phyloP scores from a whole-genome alignment of 495 filamentous ascomycete species.

The Aspergillus ellipticus region DNA sequence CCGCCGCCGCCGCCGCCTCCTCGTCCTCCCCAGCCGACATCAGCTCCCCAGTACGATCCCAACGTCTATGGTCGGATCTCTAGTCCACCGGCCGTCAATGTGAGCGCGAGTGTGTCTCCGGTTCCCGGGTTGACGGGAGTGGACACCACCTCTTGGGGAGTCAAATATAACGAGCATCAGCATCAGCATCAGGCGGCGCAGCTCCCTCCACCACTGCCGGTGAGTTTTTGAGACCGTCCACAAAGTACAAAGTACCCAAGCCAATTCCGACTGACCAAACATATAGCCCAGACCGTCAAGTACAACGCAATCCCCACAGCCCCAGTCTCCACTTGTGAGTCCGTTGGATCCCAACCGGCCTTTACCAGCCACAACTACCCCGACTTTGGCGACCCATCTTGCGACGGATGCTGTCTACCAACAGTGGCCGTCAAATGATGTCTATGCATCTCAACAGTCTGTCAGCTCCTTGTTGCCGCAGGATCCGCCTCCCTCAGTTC shows the following conservation, averaged over 20 bases:
- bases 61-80: slow-evolving; percentile 40
- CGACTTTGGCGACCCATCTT: slow-evolving; percentile 16
- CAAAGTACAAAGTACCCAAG: no score
- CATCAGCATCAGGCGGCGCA: slow-evolving; percentile 26
- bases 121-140: slow-evolving; percentile 16
- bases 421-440: slow-evolving; percentile 21
- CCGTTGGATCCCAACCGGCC: slow-evolving; percentile 16
- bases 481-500: slow-evolving; percentile 39
- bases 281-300: slow-evolving; percentile 41
- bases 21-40: slow-evolving; percentile 12
- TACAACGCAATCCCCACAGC: slow-evolving; percentile 24
- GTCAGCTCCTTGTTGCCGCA: slow-evolving; percentile 11
- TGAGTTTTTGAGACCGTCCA: slow-evolving; percentile 22
- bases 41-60: slow-evolving; percentile 33
- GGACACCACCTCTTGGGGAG: slow-evolving; percentile 42
- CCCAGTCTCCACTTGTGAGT: slow-evolving; percentile 17
- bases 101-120: slow-evolving; percentile 22
- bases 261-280: slow-evolving; percentile 3
- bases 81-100: slow-evolving; percentile 10
- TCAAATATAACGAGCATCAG: slow-evolving; percentile 41
- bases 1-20: slow-evolving; percentile 9
- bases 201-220: slow-evolving; percentile 45
- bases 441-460: slow-evolving; percentile 24
- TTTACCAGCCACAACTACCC: slow-evolving; percentile 8
- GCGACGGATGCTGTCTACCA: slow-evolving; percentile 15